Evolutionary conservation across 163 green algal species (phyloP).

Genomic region (Scenedesmus sp.): DNA sequence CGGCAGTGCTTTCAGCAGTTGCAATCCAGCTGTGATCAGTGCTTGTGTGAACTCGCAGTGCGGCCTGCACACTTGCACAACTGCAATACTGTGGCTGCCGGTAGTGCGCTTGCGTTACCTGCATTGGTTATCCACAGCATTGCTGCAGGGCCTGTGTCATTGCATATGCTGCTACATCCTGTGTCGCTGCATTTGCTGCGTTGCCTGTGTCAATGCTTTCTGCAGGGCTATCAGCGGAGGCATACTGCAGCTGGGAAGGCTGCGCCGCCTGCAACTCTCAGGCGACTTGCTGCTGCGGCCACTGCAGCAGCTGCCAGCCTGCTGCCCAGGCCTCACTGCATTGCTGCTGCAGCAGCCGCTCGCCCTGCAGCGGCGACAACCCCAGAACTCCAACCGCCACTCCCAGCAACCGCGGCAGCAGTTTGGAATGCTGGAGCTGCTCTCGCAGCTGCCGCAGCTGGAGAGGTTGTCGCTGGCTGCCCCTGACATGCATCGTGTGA

Average conservation of each 20-base stretch:
- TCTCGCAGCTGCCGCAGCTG: background rate
- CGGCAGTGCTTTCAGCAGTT: too few relatives aligned
- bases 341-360: background rate
- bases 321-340: background rate
- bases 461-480: background rate
- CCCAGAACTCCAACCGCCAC: background rate
- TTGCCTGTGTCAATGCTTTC: too few relatives aligned
- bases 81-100: too few relatives aligned
- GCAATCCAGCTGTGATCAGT: too few relatives aligned
- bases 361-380: background rate
- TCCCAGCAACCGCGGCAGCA: background rate
- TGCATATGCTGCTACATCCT: background rate
- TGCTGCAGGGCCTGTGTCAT: background rate
- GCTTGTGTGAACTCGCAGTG: too few relatives aligned
- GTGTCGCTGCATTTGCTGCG: background rate
- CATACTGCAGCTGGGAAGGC: background rate
- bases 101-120: too few relatives aligned
- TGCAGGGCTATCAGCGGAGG: background rate
- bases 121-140: background rate
- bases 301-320: background rate
- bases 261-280: background rate
- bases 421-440: background rate
- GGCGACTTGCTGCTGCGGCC: background rate
- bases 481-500: background rate
- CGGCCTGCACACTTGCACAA: too few relatives aligned